Evolutionary conservation across 192 early-diverging fungal species (phyloP).

Genomic region (Dissophora ornata): DNA sequence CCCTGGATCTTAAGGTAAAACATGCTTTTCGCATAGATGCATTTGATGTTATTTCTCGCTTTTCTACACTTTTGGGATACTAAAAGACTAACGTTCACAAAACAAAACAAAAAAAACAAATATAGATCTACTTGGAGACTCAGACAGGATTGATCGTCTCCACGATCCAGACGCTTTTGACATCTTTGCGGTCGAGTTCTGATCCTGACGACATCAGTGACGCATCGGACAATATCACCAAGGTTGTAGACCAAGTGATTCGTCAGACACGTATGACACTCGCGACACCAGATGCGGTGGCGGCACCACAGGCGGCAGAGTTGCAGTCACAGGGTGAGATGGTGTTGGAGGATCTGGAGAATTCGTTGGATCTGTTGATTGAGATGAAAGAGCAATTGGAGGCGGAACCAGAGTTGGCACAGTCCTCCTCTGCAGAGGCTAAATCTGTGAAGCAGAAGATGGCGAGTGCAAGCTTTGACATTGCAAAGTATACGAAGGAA

Average conservation of each 20-base stretch:
- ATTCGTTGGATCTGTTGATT: conserved; percentile 63
- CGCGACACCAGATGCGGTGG: conserved; percentile 33
- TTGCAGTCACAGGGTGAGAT: conserved; percentile 60
- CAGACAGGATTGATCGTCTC: conserved; percentile 84
- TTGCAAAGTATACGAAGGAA: conserved; percentile 90
- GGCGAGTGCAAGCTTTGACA: conserved; percentile 87
- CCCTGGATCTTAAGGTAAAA: conserved; percentile 34
- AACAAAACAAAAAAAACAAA: no score
- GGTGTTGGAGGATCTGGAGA: conserved; percentile 70
- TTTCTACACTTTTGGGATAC: no score
- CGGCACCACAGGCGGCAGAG: conserved; percentile 47
- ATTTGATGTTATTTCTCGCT: background rate
- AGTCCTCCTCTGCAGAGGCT: conserved; percentile 52
- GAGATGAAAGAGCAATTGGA: conserved; percentile 69
- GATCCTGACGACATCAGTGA: conserved; percentile 65
- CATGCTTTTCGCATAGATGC: no score
- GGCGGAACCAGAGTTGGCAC: conserved; percentile 56
- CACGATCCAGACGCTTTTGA: conserved; percentile 78
- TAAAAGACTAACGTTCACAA: no score
- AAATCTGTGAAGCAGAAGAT: conserved; percentile 85
- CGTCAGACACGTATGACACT: conserved; percentile 63
- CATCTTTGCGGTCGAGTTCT: conserved; percentile 65
- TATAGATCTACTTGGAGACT: conserved; percentile 44
- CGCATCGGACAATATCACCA: conserved; percentile 67
- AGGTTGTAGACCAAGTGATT: conserved; percentile 69